Percentiles rank a stretch among this genome's conserved stretches.
phyloP scores from a whole-genome alignment of 2,329 filamentous ascomycete genomes.

The Neoscytalidium dimidiatum region DNA sequence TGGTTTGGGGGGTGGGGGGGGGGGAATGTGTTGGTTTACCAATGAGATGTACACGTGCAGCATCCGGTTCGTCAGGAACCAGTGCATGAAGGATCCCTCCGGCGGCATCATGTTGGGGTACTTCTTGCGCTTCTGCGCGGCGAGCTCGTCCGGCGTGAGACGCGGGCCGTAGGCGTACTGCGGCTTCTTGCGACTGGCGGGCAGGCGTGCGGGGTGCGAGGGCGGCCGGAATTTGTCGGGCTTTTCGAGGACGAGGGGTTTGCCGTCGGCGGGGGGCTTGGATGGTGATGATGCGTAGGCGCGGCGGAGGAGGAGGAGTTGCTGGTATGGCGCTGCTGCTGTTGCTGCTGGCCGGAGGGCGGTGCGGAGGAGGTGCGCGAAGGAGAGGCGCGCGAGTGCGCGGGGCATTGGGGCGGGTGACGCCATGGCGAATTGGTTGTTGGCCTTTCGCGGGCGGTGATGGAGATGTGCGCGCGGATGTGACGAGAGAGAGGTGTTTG shows the following conservation, averaged over 20 bases:
- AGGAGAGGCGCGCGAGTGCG: conserved; percentile 31
- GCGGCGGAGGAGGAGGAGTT: conserved; percentile 31
- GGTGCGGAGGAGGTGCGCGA: conserved; percentile 21
- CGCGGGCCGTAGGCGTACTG: conserved; percentile 75
- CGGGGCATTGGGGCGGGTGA: conserved; percentile 36
- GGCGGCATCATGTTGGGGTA: conserved; percentile 92
- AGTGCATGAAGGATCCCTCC: conserved; percentile 77
- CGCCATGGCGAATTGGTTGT: conserved; percentile 29
- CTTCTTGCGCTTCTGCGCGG: conserved; percentile 66
- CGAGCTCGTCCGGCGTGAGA: conserved; percentile 65
- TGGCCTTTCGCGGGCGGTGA: background rate
- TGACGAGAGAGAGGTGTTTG: background rate
- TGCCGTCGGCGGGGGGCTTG: conserved; percentile 38
- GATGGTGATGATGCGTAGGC: conserved; percentile 22
- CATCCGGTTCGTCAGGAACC: conserved; percentile 75
- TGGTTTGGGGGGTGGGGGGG: background rate
- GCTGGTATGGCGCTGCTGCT: conserved; percentile 17
- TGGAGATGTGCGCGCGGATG: background rate
- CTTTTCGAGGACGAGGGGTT: conserved; percentile 71
- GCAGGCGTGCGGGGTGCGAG: conserved; percentile 76
- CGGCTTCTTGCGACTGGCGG: conserved; percentile 52
- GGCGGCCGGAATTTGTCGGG: conserved; percentile 89
- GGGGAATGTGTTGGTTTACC: conserved; percentile 59
- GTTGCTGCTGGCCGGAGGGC: conserved; percentile 21
- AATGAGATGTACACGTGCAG: conserved; percentile 84